Conservation (phyloP, 306 rosid species). For the Malus domestica region ASM211411v1 NC_041794.1:36014501-36015000, state of each 20-base stretch:
- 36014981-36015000: no score
- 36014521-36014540: background rate
- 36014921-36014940: background rate
- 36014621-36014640: background rate
- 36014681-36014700: no score
- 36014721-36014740: background rate
- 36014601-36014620: background rate
- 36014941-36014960: background rate
- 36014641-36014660: no score
- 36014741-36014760: background rate
- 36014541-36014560: background rate
- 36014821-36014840: no score
- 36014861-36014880: background rate
- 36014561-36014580: background rate
- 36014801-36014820: background rate
- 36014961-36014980: background rate
- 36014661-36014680: no score
- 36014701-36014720: background rate
- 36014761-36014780: no score
- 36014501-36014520: background rate
- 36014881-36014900: background rate
- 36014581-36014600: no score
- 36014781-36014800: background rate
- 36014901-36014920: background rate
- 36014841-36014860: background rate